phyloP scores from a whole-genome alignment of 2,329 filamentous ascomycete species.

The Microcyclospora tardicrescens region DNA sequence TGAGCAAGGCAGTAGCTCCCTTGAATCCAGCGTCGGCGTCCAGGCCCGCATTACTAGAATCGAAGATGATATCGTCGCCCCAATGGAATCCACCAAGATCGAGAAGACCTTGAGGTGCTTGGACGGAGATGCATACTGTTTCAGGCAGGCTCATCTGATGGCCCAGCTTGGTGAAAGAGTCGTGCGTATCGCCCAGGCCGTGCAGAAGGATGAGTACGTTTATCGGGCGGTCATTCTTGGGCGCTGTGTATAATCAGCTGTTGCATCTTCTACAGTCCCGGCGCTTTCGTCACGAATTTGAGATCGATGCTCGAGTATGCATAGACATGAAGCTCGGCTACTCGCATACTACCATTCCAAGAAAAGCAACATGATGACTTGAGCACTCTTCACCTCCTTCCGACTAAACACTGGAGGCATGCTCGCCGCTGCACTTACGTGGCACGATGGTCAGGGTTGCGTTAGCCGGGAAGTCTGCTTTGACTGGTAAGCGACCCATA shows the following conservation, averaged over 20 bases:
- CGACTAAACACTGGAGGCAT: too few species aligned
- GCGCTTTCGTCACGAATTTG: too few species aligned
- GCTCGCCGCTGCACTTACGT: constrained; percentile 25
- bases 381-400: too few species aligned
- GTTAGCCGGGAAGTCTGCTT: constrained; percentile 29
- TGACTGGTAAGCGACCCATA: constrained; percentile 30
- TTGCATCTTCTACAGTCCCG: neutral
- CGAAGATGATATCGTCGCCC: constrained; percentile 47
- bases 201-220: constrained; percentile 73
- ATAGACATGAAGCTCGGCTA: too few species aligned
- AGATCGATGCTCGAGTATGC: too few species aligned
- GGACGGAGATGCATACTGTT: constrained; percentile 61
- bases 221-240: constrained; percentile 45
- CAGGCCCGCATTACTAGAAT: constrained; percentile 37
- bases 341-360: too few species aligned
- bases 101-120: constrained; percentile 56
- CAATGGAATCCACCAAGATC: constrained; percentile 52
- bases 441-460: constrained; percentile 31
- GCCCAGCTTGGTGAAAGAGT: constrained; percentile 56
- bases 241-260: constrained; percentile 19
- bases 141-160: constrained; percentile 59
- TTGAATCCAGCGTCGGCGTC: constrained; percentile 44
- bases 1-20: constrained; percentile 28
- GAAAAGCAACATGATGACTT: too few species aligned
- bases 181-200: constrained; percentile 65